Conservation (phyloP, 2,329 filamentous ascomycete genomes). For the Spiromastix sp. region DNA sequence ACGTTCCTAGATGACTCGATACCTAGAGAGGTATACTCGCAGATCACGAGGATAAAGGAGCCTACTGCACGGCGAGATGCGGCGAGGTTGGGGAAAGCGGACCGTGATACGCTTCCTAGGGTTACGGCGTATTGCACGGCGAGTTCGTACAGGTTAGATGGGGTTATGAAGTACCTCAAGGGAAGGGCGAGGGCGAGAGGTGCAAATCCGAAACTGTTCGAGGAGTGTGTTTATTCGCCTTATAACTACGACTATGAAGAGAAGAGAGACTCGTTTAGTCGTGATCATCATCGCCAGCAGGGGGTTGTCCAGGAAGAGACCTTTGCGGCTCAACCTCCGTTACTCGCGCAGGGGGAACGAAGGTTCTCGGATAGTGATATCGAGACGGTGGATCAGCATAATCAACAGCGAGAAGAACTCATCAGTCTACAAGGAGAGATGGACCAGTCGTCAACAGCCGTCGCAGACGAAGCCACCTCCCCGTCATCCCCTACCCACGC, state of each 20-base stretch:
- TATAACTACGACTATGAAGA: slow-evolving; percentile 63
- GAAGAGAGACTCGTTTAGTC: slow-evolving; percentile 17
- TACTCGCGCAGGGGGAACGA: slow-evolving; percentile 10
- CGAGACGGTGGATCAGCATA: slow-evolving; percentile 51
- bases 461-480: slow-evolving; percentile 5
- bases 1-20: slow-evolving; percentile 74
- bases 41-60: slow-evolving; percentile 96
- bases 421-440: slow-evolving; percentile 48
- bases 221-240: slow-evolving; percentile 95
- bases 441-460: slow-evolving; percentile 18
- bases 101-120: slow-evolving; percentile 72
- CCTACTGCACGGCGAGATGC: slow-evolving; percentile 87
- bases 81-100: slow-evolving; percentile 83
- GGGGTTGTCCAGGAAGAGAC: not conserved
- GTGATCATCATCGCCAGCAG: too few species aligned
- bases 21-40: slow-evolving; percentile 89
- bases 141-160: slow-evolving; percentile 81
- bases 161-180: slow-evolving; percentile 83
- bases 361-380: slow-evolving; percentile 55
- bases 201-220: slow-evolving; percentile 81
- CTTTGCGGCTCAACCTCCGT: not conserved
- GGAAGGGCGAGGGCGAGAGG: slow-evolving; percentile 66
- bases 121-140: slow-evolving; percentile 97
- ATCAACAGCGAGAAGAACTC: slow-evolving; percentile 49
- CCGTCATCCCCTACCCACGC: slow-evolving; percentile 8